A percentile compares a stretch with the other conserved stretches of the same genome.
These are phyloP conservation scores for Eucalyptus marginata DNA, from an alignment of 345 rosid genomes.

Conservation along the genomic window DNA sequence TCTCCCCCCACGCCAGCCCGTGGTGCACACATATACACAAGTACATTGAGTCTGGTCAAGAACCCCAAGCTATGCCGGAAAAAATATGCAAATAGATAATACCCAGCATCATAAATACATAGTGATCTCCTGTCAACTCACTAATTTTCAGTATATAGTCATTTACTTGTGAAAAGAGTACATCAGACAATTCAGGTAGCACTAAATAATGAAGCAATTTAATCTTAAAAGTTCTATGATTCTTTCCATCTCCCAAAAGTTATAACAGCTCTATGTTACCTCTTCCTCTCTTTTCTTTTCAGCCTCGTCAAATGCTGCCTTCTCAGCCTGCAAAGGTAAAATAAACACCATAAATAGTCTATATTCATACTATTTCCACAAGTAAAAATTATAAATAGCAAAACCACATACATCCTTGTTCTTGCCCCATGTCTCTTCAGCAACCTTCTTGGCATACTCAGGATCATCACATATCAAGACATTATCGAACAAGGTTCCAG, in stretches of 20 bases:
- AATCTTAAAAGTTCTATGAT: background rate
- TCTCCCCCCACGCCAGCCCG: too few relatives aligned
- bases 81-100: background rate
- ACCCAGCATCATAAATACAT: background rate
- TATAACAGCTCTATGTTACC: background rate
- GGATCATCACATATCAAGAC: constrained; percentile 46
- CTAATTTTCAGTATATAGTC: background rate
- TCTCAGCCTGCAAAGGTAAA: background rate
- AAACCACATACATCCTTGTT: background rate
- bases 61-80: background rate
- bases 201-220: background rate
- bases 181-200: background rate
- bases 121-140: background rate
- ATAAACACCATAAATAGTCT: background rate
- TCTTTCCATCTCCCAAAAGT: background rate
- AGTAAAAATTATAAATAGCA: background rate
- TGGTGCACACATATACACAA: background rate
- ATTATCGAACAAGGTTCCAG: constrained; percentile 93
- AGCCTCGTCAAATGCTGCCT: constrained; percentile 2
- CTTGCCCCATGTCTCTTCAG: constrained; percentile 39
- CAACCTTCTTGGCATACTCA: constrained; percentile 27
- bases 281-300: constrained; percentile 5
- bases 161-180: background rate
- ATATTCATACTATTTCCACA: background rate
- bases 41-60: background rate